Percentiles rank a stretch among this genome's conserved stretches.
Conservation (phyloP, 108 stramenopile genomes). For the Fragilariopsis cylindrus region DNA sequence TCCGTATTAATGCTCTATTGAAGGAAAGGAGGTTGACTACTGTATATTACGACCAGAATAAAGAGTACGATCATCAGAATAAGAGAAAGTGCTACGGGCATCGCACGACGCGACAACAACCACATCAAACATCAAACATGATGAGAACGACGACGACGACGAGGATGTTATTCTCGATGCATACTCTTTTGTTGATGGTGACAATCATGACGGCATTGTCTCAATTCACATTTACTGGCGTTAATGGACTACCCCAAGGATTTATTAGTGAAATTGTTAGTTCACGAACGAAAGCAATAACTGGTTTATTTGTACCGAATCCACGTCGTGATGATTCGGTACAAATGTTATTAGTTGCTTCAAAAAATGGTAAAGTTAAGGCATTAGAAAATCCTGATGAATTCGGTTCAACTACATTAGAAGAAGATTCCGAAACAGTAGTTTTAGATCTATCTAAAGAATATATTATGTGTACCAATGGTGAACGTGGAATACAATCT, state of each 20-base stretch:
- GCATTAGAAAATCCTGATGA: slow-evolving; percentile 23
- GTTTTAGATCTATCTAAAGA: slow-evolving; percentile 9
- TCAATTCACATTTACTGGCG: too few species aligned
- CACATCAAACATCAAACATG: too few species aligned
- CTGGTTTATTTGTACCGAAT: neutral
- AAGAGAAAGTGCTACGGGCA: too few species aligned
- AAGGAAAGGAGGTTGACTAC: too few species aligned
- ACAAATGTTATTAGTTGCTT: slow-evolving; percentile 7
- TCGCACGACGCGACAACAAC: too few species aligned
- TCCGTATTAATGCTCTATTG: too few species aligned
- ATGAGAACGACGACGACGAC: too few species aligned
- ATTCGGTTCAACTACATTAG: neutral
- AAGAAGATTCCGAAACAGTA: neutral
- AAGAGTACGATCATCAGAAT: too few species aligned
- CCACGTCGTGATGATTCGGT: neutral
- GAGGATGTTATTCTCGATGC: too few species aligned
- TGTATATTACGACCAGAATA: too few species aligned
- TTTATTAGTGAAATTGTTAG: slow-evolving; percentile 12
- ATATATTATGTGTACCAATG: slow-evolving; percentile 27
- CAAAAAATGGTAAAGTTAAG: slow-evolving; percentile 15
- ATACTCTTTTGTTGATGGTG: too few species aligned
- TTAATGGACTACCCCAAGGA: neutral
- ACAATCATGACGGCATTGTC: too few species aligned
- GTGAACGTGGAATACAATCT: slow-evolving; percentile 36
- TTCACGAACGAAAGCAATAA: neutral